Conservation (phyloP, 2,329 filamentous ascomycete species). For the Xylaria hypoxylon region DNA sequence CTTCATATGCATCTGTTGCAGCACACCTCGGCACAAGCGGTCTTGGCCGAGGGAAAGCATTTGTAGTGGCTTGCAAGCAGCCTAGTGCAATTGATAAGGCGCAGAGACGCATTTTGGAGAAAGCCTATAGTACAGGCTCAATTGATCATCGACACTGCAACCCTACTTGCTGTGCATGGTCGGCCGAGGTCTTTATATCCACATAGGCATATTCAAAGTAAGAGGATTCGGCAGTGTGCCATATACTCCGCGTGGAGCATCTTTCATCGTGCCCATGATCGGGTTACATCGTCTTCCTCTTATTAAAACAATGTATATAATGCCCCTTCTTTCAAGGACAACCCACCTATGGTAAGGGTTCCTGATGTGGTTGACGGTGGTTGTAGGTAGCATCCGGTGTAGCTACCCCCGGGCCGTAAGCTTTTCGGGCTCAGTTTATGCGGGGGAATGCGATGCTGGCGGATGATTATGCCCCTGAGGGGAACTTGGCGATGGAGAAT, state of each 20-base stretch:
- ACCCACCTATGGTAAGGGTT: slow-evolving; percentile 14
- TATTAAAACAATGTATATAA: background rate
- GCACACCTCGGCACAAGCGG: slow-evolving; percentile 24
- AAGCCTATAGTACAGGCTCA: background rate
- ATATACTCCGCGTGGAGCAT: background rate
- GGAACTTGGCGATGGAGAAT: slow-evolving; percentile 28
- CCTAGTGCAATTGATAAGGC: slow-evolving; percentile 19
- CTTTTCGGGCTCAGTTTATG: background rate
- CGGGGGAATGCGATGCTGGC: slow-evolving; percentile 1
- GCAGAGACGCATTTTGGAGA: slow-evolving; percentile 24
- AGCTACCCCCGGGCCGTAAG: background rate
- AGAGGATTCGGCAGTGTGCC: background rate
- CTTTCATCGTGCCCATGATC: background rate
- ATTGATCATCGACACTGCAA: background rate
- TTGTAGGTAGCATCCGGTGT: slow-evolving; percentile 15
- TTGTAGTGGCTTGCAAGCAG: slow-evolving; percentile 21
- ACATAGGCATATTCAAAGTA: background rate
- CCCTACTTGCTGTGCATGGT: too few species aligned
- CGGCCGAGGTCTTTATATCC: background rate
- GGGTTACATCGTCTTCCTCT: background rate
- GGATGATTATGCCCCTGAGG: background rate
- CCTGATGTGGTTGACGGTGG: background rate
- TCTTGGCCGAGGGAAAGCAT: slow-evolving; percentile 29
- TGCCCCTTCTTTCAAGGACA: background rate
- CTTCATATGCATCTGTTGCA: slow-evolving; percentile 48